phyloP scores from a whole-genome alignment of 306 rosid genomes.

The Vicia villosa region DNA sequence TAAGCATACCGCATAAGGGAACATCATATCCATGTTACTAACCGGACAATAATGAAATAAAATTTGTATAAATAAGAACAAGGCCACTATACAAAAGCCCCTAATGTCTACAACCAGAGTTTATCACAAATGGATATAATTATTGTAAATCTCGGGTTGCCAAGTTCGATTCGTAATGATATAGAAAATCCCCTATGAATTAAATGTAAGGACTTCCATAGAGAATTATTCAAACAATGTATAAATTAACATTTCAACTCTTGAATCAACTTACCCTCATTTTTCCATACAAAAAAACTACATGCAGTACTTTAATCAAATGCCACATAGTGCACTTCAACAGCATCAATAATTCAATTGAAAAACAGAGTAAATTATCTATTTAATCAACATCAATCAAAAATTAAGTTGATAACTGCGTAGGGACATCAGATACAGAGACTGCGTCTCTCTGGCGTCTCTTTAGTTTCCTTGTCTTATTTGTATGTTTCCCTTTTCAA shows the following conservation, averaged over 20 bases:
- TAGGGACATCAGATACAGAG: too few relatives aligned
- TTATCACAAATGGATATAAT: background rate
- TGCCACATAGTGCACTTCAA: background rate
- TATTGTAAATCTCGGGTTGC: background rate
- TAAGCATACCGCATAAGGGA: conserved; percentile 7
- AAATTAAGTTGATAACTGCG: background rate
- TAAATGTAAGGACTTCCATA: conserved; percentile 1
- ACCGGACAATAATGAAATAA: too few relatives aligned
- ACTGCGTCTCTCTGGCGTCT: too few relatives aligned
- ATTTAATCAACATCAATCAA: conserved; percentile 18
- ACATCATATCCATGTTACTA: background rate
- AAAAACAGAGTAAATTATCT: conserved; percentile 5
- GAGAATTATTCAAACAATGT: background rate
- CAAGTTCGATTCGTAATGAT: background rate
- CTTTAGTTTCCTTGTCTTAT: too few relatives aligned
- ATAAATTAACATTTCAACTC: conserved; percentile 19
- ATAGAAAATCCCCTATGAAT: background rate
- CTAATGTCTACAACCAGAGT: background rate
- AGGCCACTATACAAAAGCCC: too few relatives aligned
- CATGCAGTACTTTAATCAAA: conserved; percentile 29
- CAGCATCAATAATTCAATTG: background rate
- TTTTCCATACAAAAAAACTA: background rate
- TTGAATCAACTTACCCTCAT: background rate
- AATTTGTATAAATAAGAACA: too few relatives aligned
- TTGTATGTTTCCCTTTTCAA: background rate